Evolutionary conservation across 768 basidiomycete species (phyloP).

Genomic region (Gelatoporia subvermispora): DNA sequence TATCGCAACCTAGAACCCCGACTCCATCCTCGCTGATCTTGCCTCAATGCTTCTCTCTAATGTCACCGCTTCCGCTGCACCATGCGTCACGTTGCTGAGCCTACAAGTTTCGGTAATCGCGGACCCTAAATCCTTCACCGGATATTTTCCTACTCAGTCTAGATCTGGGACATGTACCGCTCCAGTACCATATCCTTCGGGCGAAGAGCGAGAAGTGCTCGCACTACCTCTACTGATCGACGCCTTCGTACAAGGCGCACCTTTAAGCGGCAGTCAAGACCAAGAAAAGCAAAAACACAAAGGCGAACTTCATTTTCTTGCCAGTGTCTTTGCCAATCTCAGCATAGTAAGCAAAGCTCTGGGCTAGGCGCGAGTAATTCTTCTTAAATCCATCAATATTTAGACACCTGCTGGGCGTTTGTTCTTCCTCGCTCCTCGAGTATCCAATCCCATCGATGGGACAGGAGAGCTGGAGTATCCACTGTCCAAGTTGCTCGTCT

Average conservation of each 20-base stretch:
- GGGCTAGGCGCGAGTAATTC: background rate
- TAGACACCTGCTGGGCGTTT: constrained; percentile 74
- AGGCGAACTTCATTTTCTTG: constrained; percentile 84
- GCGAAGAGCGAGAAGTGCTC: constrained; percentile 44
- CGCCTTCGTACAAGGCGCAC: constrained; percentile 77
- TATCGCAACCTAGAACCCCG: constrained; percentile 60
- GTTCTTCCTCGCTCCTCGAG: constrained; percentile 72
- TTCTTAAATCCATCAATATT: background rate
- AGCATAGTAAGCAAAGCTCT: constrained; percentile 52
- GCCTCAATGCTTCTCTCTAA: constrained; percentile 99
- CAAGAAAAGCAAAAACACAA: constrained; percentile 53
- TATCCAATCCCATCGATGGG: constrained; percentile 41
- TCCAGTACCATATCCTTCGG: constrained; percentile 67
- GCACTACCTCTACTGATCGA: constrained; percentile 85
- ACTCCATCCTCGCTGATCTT: constrained; percentile 86
- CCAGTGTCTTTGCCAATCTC: constrained; percentile 92
- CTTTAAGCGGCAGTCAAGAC: constrained; percentile 44
- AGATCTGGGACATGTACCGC: constrained; percentile 74
- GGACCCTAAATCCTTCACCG: constrained; percentile 41
- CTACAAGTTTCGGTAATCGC: constrained; percentile 63
- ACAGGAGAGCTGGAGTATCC: constrained; percentile 65
- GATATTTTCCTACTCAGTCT: constrained; percentile 70
- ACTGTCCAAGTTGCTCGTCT: constrained; percentile 73
- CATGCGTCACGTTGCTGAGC: constrained; percentile 58
- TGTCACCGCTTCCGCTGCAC: constrained; percentile 67